Percentiles rank a stretch among this genome's conserved stretches.
Conservation (phyloP, 2,329 filamentous ascomycete genomes). For the Arthroderma uncinatum region DNA sequence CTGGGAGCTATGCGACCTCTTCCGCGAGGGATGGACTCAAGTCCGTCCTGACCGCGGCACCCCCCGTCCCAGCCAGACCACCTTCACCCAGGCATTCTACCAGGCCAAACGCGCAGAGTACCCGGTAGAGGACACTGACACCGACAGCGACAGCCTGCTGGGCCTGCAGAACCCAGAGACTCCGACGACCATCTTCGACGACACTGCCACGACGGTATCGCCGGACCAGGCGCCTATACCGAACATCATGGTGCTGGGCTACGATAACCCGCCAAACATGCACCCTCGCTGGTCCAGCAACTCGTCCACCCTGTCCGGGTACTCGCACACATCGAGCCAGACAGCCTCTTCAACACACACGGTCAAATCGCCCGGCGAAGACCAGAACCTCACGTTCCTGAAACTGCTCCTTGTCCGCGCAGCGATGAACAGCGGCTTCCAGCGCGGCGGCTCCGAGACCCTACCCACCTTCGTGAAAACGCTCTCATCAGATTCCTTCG, state of each 20-base stretch:
- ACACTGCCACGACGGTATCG: constrained; percentile 74
- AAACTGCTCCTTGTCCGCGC: constrained; percentile 74
- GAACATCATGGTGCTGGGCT: constrained; percentile 79
- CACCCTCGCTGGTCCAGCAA: constrained; percentile 60
- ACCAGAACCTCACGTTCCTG: constrained; percentile 63
- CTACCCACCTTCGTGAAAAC: constrained; percentile 66
- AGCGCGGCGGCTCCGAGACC: constrained; percentile 46
- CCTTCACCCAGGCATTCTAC: constrained; percentile 51
- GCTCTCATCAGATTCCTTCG: constrained; percentile 67
- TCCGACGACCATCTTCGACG: constrained; percentile 89
- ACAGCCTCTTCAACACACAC: constrained; percentile 38
- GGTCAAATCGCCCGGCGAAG: constrained; percentile 45
- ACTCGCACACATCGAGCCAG: constrained; percentile 53
- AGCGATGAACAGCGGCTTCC: constrained; percentile 73
- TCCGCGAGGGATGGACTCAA: constrained; percentile 84
- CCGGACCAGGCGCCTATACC: constrained; percentile 68
- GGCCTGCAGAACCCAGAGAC: constrained; percentile 56
- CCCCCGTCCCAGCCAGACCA: constrained; percentile 67
- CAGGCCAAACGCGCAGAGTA: constrained; percentile 39
- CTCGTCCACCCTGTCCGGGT: constrained; percentile 65
- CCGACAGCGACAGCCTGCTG: constrained; percentile 18
- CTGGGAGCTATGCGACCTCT: constrained; percentile 89
- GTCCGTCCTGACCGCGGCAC: constrained; percentile 76
- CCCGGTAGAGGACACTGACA: constrained; percentile 18
- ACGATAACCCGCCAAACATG: constrained; percentile 45